These are phyloP conservation scores for Inonotus obliquus DNA, from an alignment of 1,284 basidiomycete species.

Conservation along the genomic window DNA sequence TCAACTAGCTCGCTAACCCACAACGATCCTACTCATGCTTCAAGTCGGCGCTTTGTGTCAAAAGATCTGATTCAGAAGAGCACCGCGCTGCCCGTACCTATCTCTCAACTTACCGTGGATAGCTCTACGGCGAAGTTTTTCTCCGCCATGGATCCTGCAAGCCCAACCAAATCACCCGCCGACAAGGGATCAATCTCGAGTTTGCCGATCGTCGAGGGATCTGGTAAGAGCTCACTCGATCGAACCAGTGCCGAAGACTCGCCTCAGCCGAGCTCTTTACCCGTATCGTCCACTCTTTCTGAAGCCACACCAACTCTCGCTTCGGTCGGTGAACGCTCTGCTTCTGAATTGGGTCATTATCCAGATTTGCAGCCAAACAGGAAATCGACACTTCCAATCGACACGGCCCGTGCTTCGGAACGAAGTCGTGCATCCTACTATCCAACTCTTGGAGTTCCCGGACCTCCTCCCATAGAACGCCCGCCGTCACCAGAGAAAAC, in stretches of 20 bases:
- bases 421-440: constrained; percentile 50
- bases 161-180: constrained; percentile 41
- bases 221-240: constrained; percentile 12
- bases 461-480: constrained; percentile 37
- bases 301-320: constrained; percentile 34
- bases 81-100: constrained; percentile 40
- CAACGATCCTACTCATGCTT: constrained; percentile 29
- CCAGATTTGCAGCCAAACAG: constrained; percentile 43
- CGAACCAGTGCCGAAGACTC: constrained; percentile 40
- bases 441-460: constrained; percentile 45
- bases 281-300: constrained; percentile 42
- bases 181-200: constrained; percentile 15
- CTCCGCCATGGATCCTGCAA: constrained; percentile 37
- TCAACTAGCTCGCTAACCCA: constrained; percentile 50
- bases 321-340: constrained; percentile 49
- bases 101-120: constrained; percentile 54
- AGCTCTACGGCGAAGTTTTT: constrained; percentile 58
- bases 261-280: constrained; percentile 54
- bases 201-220: constrained; percentile 9
- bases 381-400: constrained; percentile 46
- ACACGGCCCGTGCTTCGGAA: constrained; percentile 48
- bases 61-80: constrained; percentile 53
- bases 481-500: constrained; percentile 37
- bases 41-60: constrained; percentile 36
- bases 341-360: constrained; percentile 77